A percentile compares a stretch with the other conserved stretches of the same genome.
Conservation (phyloP, 23 red algal species). For the Agarophyton chilense region DNA sequence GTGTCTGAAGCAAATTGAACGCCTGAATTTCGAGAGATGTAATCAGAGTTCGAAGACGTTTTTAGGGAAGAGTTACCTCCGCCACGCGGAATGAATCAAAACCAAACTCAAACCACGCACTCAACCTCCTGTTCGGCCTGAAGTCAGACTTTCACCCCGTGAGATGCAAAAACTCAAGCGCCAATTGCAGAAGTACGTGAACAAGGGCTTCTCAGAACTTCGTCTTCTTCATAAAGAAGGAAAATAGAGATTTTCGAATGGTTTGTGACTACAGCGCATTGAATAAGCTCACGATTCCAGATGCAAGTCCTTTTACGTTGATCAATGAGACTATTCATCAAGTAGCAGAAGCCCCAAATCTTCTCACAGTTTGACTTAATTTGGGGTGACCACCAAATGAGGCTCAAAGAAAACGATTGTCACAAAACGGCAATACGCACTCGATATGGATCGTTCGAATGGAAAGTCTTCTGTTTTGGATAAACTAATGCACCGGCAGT, state of each 20-base stretch:
- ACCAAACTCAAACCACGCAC: neutral
- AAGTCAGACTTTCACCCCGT: neutral
- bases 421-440: slow-evolving; percentile 29
- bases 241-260: slow-evolving; percentile 32
- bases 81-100: neutral
- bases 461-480: slow-evolving; percentile 28
- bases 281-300: slow-evolving; percentile 38
- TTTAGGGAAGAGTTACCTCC: slow-evolving; percentile 3
- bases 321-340: slow-evolving; percentile 55
- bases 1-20: neutral
- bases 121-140: neutral
- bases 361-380: slow-evolving; percentile 49
- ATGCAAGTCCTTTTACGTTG: slow-evolving; percentile 27
- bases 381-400: slow-evolving; percentile 43
- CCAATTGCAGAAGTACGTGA: neutral
- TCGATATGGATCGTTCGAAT: slow-evolving; percentile 57
- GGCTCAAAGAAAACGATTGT: slow-evolving; percentile 1
- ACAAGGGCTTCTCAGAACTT: slow-evolving; percentile 9
- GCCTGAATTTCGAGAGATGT: neutral
- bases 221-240: slow-evolving; percentile 56
- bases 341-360: slow-evolving; percentile 25
- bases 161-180: slow-evolving; percentile 15
- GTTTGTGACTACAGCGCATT: slow-evolving; percentile 39
- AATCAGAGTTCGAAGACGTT: neutral
- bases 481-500: slow-evolving; percentile 36